phyloP scores from a whole-genome alignment of 176 grass and related monocot genomes.

The Triticum turgidum region DNA sequence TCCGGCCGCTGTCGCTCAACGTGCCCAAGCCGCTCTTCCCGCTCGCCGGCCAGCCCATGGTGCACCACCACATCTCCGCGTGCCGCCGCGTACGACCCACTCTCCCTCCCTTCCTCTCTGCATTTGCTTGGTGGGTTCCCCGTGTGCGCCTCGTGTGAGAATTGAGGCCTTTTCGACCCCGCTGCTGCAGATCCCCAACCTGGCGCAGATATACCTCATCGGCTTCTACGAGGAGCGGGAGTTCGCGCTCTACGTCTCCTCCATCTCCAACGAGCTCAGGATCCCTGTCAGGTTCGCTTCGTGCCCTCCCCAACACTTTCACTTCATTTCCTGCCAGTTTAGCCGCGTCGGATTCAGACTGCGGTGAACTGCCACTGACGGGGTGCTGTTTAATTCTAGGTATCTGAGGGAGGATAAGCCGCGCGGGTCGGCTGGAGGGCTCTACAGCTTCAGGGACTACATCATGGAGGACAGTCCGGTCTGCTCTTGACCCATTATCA shows the following conservation, averaged over 20 bases:
- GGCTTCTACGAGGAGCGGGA: conserved; percentile 97
- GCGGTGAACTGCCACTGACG: background rate
- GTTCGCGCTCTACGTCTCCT: conserved; percentile 92
- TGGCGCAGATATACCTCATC: conserved; percentile 96
- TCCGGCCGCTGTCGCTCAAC: conserved; percentile 92
- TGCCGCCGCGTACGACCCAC: conserved; percentile 56
- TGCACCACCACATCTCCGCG: conserved; percentile 90
- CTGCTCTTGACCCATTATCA: conserved; percentile 6
- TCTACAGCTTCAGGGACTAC: conserved; percentile 91
- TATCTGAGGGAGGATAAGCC: conserved; percentile 97
- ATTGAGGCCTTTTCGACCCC: conserved; percentile 24
- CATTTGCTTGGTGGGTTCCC: background rate
- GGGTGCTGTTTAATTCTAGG: conserved; percentile 37
- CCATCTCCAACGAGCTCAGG: conserved; percentile 95
- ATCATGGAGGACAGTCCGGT: conserved; percentile 96
- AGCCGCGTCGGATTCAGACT: background rate
- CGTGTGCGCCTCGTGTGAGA: background rate
- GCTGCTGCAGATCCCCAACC: conserved; percentile 77
- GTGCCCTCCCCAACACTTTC: background rate
- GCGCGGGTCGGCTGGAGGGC: conserved; percentile 91
- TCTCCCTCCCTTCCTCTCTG: background rate
- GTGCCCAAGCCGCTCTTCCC: conserved; percentile 98
- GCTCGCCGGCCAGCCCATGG: conserved; percentile 93
- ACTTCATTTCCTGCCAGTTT: background rate
- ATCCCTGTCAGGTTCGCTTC: conserved; percentile 75